Evolutionary conservation across 768 basidiomycete species (phyloP).

Genomic region (Serendipita indica): DNA sequence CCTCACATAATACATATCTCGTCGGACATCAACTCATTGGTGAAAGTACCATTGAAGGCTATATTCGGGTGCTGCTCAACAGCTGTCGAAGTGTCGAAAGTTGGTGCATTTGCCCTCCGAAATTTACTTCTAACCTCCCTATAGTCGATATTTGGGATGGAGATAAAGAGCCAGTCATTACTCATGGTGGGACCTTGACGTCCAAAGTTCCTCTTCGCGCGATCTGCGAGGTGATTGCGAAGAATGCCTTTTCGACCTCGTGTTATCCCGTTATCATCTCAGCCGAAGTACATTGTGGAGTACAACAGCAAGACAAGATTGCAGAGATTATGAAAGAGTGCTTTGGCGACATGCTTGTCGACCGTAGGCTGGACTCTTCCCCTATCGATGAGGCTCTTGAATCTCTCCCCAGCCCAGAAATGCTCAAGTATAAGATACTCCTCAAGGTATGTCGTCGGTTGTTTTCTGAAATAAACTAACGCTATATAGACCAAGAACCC

Average conservation of each 20-base stretch:
- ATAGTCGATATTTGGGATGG: constrained; percentile 90
- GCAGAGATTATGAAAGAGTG: constrained; percentile 55
- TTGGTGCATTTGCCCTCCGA: constrained; percentile 26
- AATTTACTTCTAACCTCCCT: not conserved
- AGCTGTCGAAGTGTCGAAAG: constrained; percentile 90
- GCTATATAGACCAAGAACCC: constrained; percentile 56
- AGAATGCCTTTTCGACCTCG: constrained; percentile 82
- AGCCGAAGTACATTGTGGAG: constrained; percentile 75
- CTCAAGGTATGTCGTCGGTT: constrained; percentile 47
- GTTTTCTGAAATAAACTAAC: not conserved
- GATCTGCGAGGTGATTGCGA: constrained; percentile 66
- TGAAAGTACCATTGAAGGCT: constrained; percentile 43
- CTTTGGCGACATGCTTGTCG: constrained; percentile 42
- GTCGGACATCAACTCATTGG: constrained; percentile 54
- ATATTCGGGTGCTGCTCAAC: constrained; percentile 78
- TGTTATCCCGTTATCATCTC: constrained; percentile 89
- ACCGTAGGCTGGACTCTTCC: constrained; percentile 30
- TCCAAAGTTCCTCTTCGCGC: constrained; percentile 68
- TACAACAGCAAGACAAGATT: constrained; percentile 66
- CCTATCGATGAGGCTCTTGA: constrained; percentile 27
- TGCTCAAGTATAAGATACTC: constrained; percentile 61
- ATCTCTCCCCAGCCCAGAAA: constrained; percentile 68
- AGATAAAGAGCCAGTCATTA: constrained; percentile 67
- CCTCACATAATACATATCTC: constrained; percentile 87
- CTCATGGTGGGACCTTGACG: constrained; percentile 81